Evolutionary conservation across 306 rosid species (phyloP).

Genomic region (Quercus dentata): DNA sequence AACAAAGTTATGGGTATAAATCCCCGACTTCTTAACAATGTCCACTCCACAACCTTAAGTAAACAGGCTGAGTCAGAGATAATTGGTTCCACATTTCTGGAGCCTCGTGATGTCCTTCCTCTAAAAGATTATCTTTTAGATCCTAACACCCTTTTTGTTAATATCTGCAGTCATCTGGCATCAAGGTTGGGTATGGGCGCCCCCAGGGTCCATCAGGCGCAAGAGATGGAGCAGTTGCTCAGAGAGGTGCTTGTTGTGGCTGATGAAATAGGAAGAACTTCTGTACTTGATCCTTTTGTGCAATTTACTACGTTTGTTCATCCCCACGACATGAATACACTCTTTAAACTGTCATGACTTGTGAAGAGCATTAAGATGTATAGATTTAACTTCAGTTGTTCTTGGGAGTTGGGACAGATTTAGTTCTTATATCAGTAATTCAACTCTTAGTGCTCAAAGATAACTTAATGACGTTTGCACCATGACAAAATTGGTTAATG

Average conservation of each 20-base stretch:
- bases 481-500: background rate
- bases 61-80: background rate
- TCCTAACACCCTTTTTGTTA: background rate
- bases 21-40: background rate
- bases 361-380: constrained; percentile 42
- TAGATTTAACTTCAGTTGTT: constrained; percentile 36
- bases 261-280: constrained; percentile 31
- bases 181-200: constrained; percentile 85
- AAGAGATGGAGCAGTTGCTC: constrained; percentile 73
- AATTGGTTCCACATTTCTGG: too few species aligned
- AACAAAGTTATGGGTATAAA: background rate
- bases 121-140: too few species aligned
- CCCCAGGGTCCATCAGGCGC: constrained; percentile 65
- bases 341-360: constrained; percentile 22
- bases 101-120: too few species aligned
- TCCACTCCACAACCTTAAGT: background rate
- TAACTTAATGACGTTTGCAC: background rate
- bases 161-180: constrained; percentile 77
- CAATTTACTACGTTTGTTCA: constrained; percentile 19
- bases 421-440: constrained; percentile 6
- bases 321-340: constrained; percentile 25
- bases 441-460: background rate
- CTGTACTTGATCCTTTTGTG: constrained; percentile 24
- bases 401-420: constrained; percentile 30
- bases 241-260: constrained; percentile 72